phyloP scores from a whole-genome alignment of 2,329 filamentous ascomycete genomes.

The Colletotrichum sansevieriae region DNA sequence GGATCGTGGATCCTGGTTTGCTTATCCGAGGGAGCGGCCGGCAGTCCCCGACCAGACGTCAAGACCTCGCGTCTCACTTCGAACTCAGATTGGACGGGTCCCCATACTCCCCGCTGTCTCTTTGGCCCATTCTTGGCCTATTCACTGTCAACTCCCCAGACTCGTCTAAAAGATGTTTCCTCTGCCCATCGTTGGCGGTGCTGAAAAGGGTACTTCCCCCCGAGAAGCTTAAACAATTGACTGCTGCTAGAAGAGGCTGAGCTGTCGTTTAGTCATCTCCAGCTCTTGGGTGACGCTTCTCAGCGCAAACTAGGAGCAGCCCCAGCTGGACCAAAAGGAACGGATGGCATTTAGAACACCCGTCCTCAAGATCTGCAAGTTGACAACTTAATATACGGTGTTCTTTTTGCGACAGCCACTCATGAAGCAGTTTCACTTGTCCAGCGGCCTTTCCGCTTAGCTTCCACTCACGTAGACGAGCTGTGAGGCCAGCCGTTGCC shows the following conservation, averaged over 20 bases:
- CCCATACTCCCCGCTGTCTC: not conserved
- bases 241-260: not conserved
- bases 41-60: conserved; percentile 15
- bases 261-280: conserved; percentile 12
- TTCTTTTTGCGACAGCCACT: not conserved
- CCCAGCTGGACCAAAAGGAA: conserved; percentile 18
- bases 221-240: conserved; percentile 21
- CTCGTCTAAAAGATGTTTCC: conserved; percentile 25
- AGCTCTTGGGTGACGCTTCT: not conserved
- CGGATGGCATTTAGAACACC: conserved; percentile 34
- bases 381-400: not conserved
- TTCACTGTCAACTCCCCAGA: not conserved
- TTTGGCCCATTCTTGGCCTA: not conserved
- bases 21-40: conserved; percentile 20
- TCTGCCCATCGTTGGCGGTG: conserved; percentile 2
- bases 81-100: conserved; percentile 19
- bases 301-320: not conserved
- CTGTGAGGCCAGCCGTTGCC: too few species aligned
- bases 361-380: conserved; percentile 19
- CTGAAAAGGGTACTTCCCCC: conserved; percentile 11
- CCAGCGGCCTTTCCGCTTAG: too few species aligned
- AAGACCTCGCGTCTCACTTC: conserved; percentile 34
- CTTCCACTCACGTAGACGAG: not conserved
- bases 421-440: not conserved
- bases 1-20: too few species aligned